These are phyloP conservation scores for Larix kaempferi DNA, from an alignment of 75 land plant species.

Conservation along the genomic window DNA sequence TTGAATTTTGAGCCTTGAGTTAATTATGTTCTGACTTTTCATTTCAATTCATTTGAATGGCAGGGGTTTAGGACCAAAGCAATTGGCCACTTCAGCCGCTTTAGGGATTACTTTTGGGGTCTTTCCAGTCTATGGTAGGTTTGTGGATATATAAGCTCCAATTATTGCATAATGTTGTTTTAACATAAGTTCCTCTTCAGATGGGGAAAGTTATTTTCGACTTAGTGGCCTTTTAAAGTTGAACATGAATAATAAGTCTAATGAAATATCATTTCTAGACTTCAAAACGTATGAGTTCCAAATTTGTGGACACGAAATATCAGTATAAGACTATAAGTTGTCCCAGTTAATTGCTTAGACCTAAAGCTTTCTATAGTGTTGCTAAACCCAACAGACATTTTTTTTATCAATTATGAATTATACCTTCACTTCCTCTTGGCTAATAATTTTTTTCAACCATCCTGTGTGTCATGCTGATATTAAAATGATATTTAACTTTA, in stretches of 20 bases:
- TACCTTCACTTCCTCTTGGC: not conserved
- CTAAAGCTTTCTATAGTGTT: not conserved
- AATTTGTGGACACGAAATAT: not conserved
- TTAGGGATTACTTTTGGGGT: slow-evolving; percentile 82
- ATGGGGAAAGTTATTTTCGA: not conserved
- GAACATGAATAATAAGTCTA: not conserved
- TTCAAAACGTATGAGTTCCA: not conserved
- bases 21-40: not conserved
- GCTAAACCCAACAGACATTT: not conserved
- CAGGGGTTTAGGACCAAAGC: slow-evolving; percentile 88
- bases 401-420: not conserved
- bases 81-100: slow-evolving; percentile 76
- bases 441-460: too few relatives aligned
- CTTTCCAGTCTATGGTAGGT: slow-evolving; percentile 84
- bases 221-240: not conserved
- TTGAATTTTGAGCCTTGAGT: not conserved
- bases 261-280: too few relatives aligned
- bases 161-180: not conserved
- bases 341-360: not conserved
- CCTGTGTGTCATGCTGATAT: too few relatives aligned
- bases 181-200: not conserved
- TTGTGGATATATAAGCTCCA: not conserved
- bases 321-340: not conserved
- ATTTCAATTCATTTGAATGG: not conserved
- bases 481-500: too few relatives aligned